phyloP scores from a whole-genome alignment of 495 filamentous ascomycete species.

The Aspergillus nidulans region DNA sequence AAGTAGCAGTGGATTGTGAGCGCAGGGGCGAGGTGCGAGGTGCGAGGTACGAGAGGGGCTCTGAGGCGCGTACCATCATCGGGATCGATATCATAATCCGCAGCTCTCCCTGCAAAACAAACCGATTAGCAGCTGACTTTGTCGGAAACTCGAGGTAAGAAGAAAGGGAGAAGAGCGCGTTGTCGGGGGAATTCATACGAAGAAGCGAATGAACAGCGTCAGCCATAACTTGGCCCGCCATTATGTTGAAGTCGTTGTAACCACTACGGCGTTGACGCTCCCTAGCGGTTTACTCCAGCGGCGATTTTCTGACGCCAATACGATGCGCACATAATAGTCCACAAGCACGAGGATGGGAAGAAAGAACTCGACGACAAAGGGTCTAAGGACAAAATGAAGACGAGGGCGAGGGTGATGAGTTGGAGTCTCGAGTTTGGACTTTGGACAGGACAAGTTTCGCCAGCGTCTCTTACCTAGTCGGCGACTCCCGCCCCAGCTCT shows the following conservation, averaged over 20 bases:
- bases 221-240: constrained; percentile 38
- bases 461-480: not conserved
- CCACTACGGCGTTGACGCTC: constrained; percentile 23
- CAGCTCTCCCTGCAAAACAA: constrained; percentile 26
- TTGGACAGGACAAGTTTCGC: not conserved
- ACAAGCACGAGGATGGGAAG: not conserved
- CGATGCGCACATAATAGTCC: constrained; percentile 37
- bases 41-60: not conserved
- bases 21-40: not conserved
- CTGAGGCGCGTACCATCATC: constrained; percentile 45
- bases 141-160: not conserved
- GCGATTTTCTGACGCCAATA: constrained; percentile 25
- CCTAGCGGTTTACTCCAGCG: constrained; percentile 30
- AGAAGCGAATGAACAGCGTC: constrained; percentile 36
- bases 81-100: constrained; percentile 43
- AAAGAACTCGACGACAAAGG: not conserved
- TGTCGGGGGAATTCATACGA: constrained; percentile 26
- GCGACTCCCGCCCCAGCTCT: constrained; percentile 5
- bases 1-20: not conserved
- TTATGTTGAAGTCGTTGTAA: constrained; percentile 26
- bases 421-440: not conserved
- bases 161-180: not conserved
- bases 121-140: constrained; percentile 17
- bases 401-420: not conserved
- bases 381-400: not conserved